Base-by-base conservation (phyloP, 352 stramenopile genomes). In the Pythium oligandrum region DNA sequence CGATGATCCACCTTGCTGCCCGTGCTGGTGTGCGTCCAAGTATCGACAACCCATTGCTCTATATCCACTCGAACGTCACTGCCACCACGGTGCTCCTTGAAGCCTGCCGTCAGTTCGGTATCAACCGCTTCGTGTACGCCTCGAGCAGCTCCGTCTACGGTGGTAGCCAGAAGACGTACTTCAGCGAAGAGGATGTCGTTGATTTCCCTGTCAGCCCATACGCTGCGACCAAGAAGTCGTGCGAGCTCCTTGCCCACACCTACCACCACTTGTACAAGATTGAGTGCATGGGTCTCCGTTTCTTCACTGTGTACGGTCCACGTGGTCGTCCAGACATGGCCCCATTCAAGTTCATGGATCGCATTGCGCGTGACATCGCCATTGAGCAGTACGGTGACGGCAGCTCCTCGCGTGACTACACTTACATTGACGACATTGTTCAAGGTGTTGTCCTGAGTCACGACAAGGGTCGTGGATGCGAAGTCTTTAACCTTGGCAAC, bases 241-340 rank as follows among this genome's bases (percentile, higher is more conserved):
- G 93, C 61, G 97, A 99, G 74, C 70, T 99, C 40, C 63, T 99
- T 11, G 95, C 95, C 4, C 92, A 98, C 78, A 98, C 95, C 40
- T 99, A 98, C 79, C 86, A 98, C 69, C 88, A 98, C 61, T 64
- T 99, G 8, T 98, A 99, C 82, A 77, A 91, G 31, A 72, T 99
- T 49, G 91, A 97, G 44, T 83, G 89, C 7, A 96, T 97, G 51
- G 96, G 92, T 2, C 73, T 99, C 51, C 91, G 96, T 26, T 99
- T 99, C 71, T 99, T 99, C 73, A 99, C 97, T 8, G 97, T 99
- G 0, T 99, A 99, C 64, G 97, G 97, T 2, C 90, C 90, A 10
- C 73, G 94, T 12, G 96, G 96, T 9, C 77, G 97, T 40, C 96
- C 96, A 9, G 97, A 99, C 68, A 99, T 99, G 97, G 96, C 97